Evolutionary conservation across 75 land plant genomes (phyloP).

Genomic region (Sequoiadendron giganteum): DNA sequence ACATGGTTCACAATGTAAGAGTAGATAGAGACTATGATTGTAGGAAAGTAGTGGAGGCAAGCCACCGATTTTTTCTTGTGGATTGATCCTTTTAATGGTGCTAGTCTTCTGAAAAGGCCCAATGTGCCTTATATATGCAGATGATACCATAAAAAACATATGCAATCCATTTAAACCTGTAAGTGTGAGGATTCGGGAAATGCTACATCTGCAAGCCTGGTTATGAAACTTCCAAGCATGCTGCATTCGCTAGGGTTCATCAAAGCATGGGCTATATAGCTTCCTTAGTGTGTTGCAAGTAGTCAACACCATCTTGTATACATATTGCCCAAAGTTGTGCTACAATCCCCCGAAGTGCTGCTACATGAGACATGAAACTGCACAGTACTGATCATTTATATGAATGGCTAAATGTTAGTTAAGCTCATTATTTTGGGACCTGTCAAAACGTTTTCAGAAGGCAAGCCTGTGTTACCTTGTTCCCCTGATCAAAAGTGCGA

Average conservation of each 20-base stretch:
- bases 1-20: constrained; percentile 29
- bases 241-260: background rate
- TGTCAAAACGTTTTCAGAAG: background rate
- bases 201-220: background rate
- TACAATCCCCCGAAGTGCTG: background rate
- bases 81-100: background rate
- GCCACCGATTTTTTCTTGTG: background rate
- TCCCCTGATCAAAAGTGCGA: background rate
- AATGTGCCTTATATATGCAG: background rate
- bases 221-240: background rate
- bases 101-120: background rate
- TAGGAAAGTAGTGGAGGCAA: background rate
- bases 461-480: background rate
- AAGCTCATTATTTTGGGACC: background rate
- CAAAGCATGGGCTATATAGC: background rate
- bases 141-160: background rate
- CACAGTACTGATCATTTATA: background rate
- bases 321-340: background rate
- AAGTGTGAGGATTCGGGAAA: background rate
- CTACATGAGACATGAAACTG: background rate
- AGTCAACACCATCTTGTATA: background rate
- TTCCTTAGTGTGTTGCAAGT: background rate
- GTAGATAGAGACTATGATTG: constrained; percentile 1
- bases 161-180: background rate
- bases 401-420: background rate